These are phyloP conservation scores for Zostera marina DNA, from an alignment of 116 monocot genomes.

Conservation along the genomic window DNA sequence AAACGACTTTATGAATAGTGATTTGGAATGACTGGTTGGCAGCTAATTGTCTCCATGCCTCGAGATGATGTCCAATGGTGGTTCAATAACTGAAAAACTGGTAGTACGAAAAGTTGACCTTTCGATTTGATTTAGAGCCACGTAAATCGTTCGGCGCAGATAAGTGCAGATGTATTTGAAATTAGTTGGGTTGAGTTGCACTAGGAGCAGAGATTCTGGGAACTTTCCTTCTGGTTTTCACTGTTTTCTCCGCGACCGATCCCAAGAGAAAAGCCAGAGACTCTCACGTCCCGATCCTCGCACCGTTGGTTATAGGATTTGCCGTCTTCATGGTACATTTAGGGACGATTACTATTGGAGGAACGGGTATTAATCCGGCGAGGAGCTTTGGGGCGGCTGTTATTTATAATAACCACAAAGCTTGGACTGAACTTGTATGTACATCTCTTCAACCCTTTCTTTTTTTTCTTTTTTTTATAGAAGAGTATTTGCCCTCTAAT, in stretches of 20 bases:
- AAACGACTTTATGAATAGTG: too few species aligned
- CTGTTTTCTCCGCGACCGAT: constrained; percentile 25
- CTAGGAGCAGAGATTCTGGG: constrained; percentile 20
- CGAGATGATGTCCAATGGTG: too few species aligned
- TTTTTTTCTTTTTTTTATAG: neutral
- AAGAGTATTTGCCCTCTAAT: too few species aligned
- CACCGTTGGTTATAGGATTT: constrained; percentile 42
- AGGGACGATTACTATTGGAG: constrained; percentile 40
- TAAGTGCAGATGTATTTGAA: too few species aligned
- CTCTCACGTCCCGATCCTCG: constrained; percentile 28
- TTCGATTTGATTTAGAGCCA: too few species aligned
- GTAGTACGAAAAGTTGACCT: too few species aligned
- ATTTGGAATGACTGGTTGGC: too few species aligned
- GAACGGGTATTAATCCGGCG: constrained; percentile 45
- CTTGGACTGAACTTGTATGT: constrained; percentile 35
- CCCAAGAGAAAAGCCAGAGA: constrained; percentile 23
- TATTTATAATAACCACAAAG: constrained; percentile 26
- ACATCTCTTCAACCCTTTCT: neutral
- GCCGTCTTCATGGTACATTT: constrained; percentile 58
- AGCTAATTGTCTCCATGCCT: too few species aligned
- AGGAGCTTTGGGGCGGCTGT: constrained; percentile 51
- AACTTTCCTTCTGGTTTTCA: constrained; percentile 26
- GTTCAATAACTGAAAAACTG: too few species aligned
- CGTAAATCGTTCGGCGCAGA: too few species aligned
- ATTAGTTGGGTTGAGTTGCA: too few species aligned